Evolutionary conservation across 2,329 filamentous ascomycete genomes (phyloP).

Genomic region (Leptodontidium sp.): DNA sequence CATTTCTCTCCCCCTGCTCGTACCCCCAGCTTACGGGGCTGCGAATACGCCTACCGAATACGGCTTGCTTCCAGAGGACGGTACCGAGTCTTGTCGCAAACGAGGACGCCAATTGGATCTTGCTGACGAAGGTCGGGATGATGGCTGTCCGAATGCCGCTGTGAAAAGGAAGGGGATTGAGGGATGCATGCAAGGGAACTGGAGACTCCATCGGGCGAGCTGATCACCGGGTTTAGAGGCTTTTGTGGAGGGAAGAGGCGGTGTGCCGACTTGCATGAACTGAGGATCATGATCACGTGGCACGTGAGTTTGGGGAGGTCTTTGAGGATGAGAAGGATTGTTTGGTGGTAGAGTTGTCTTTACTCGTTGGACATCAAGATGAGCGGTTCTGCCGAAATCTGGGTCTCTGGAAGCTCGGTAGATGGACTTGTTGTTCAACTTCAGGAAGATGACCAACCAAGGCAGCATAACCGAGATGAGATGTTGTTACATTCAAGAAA

Average conservation of each 20-base stretch:
- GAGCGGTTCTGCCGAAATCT: too few species aligned
- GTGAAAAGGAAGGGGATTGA: not conserved
- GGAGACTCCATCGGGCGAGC: not conserved
- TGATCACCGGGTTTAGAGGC: not conserved
- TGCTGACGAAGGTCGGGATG: conserved; percentile 2
- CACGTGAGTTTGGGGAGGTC: not conserved
- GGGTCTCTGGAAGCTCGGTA: too few species aligned
- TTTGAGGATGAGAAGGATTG: not conserved
- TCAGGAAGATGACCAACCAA: too few species aligned
- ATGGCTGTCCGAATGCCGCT: not conserved
- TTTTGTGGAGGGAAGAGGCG: conserved; percentile 7
- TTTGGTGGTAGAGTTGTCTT: not conserved
- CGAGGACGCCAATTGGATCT: not conserved
- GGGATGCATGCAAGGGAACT: not conserved
- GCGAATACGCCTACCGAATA: conserved; percentile 17
- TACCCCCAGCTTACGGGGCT: not conserved
- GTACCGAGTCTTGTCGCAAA: not conserved
- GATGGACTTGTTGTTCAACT: too few species aligned
- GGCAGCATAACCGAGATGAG: too few species aligned
- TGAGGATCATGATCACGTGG: not conserved
- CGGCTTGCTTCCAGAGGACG: not conserved
- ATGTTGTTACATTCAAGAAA: too few species aligned
- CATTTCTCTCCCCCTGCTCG: not conserved
- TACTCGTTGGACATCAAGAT: too few species aligned
- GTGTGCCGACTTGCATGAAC: conserved; percentile 1